A percentile compares a stretch with the other conserved stretches of the same genome.
Conservation (phyloP, 1,284 basidiomycete genomes). For the Trametes versicolor region DNA sequence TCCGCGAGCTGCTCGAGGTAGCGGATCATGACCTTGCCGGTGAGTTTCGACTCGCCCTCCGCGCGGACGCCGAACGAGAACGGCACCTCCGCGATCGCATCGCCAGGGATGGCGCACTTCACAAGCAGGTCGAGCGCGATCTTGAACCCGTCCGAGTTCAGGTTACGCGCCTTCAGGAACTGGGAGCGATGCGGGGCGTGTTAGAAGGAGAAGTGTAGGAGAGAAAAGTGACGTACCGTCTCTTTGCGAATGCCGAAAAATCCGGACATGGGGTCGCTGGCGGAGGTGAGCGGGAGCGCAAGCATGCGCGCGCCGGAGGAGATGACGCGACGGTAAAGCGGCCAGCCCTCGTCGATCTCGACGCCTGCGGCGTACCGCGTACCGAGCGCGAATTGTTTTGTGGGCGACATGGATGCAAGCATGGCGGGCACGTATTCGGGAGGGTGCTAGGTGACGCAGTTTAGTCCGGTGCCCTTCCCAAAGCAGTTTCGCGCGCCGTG, state of each 20-base stretch:
- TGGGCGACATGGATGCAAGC: conserved; percentile 46
- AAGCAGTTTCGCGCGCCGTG: background rate
- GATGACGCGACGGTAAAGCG: conserved; percentile 54
- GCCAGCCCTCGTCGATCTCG: conserved; percentile 55
- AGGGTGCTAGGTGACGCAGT: conserved; percentile 47
- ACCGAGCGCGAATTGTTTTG: conserved; percentile 51
- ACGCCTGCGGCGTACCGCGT: conserved; percentile 56
- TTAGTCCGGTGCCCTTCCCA: background rate
- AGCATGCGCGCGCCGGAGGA: conserved; percentile 54
- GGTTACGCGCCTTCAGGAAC: conserved; percentile 45
- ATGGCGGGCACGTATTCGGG: conserved; percentile 52
- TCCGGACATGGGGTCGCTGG: conserved; percentile 56
- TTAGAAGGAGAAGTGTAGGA: background rate
- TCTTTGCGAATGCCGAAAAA: conserved; percentile 56
- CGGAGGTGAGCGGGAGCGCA: conserved; percentile 51
- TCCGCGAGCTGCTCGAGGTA: conserved; percentile 47
- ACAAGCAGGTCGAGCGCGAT: conserved; percentile 48
- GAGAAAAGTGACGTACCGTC: conserved; percentile 40
- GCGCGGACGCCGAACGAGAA: conserved; percentile 47
- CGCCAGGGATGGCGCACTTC: conserved; percentile 41
- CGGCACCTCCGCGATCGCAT: conserved; percentile 46
- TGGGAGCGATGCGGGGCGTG: conserved; percentile 14
- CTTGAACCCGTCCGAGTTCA: conserved; percentile 47
- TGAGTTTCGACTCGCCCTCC: conserved; percentile 46
- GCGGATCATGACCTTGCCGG: conserved; percentile 46